Base-by-base conservation (phyloP, 768 basidiomycete genomes). In the Mycena rebaudengoi region DNA sequence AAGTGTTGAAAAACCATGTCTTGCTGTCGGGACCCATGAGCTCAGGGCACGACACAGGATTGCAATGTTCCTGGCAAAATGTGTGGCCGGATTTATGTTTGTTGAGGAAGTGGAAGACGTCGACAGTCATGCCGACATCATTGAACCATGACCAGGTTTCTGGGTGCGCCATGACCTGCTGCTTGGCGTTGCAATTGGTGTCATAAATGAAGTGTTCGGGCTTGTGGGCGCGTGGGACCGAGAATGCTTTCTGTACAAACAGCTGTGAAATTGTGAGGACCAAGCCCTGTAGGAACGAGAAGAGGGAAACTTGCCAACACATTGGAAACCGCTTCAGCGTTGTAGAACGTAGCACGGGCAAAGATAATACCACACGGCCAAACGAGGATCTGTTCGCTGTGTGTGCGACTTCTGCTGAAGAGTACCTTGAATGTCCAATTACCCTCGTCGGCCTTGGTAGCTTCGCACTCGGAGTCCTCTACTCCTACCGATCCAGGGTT, bases 1-100 rank as follows among this genome's bases (percentile, higher is more conserved):
- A 79, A 0, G 77, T 74, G 45, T 79, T 79, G 69, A 70, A 74
- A 39, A 63, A 73, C 72, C 70, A 73, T 10, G 44, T 53, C 7
- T 28, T 32, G 26, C 40, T 44, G 53, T 41, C 60, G 14, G 37
- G 25, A 2, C 20, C 32, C 40, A 62, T 39, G 18, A 66, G 60
- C 43, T 66, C 65, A 11, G 59, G 65, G 28, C n/a, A 50, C 2
- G 3, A 16, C 1, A 10, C 20, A 3, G 65, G 65, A 30, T 62
- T 66, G 53, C 60, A 62, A 23, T 56, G 26, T 13, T 56, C 35
- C 25, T 62, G 60, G 41, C 65, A 66, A 40, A 60, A 61, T 1
- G 16, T 23, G 39, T 66, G 60, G 3, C 25, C 29, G 33, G 35
- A 23, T 20, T 30, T 58, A 25, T 67, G 65, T 45, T 67, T 67